These are phyloP conservation scores for Malus hybrid DNA, from an alignment of 331 rosid genomes.

Conservation along the genomic window DNA sequence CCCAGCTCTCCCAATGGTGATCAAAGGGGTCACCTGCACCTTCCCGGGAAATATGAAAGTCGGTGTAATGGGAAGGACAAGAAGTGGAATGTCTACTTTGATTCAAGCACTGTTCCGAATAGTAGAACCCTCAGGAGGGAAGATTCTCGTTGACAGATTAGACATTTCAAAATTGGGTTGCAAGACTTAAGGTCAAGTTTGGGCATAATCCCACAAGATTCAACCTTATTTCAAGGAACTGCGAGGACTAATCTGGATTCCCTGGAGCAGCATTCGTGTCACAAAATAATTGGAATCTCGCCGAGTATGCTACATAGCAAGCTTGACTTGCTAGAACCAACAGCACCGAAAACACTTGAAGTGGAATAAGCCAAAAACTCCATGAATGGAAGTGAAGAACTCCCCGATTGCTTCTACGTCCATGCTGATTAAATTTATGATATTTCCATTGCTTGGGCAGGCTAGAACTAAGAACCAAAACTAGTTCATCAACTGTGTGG, in stretches of 20 bases:
- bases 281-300: slow-evolving; percentile 26
- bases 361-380: slow-evolving; percentile 79
- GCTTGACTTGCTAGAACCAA: slow-evolving; percentile 30
- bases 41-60: slow-evolving; percentile 68
- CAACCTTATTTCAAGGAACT: slow-evolving; percentile 71
- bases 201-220: slow-evolving; percentile 89
- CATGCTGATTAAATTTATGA: slow-evolving; percentile 44
- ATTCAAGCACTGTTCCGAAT: slow-evolving; percentile 76
- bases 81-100: slow-evolving; percentile 85
- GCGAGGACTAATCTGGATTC: slow-evolving; percentile 76
- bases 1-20: slow-evolving; percentile 66
- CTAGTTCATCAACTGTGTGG: not conserved
- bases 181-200: slow-evolving; percentile 78
- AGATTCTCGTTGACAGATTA: slow-evolving; percentile 55
- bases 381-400: slow-evolving; percentile 65
- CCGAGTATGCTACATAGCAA: no score
- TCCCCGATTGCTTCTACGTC: slow-evolving; percentile 86
- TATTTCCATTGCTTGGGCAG: slow-evolving; percentile 44
- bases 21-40: slow-evolving; percentile 68
- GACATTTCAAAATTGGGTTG: slow-evolving; percentile 66
- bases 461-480: no score
- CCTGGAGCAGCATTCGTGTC: slow-evolving; percentile 52
- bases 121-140: slow-evolving; percentile 62
- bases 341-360: slow-evolving; percentile 56
- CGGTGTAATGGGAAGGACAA: slow-evolving; percentile 86